A percentile compares a stretch with the other conserved stretches of the same genome.
phyloP scores from a whole-genome alignment of 371 early-diverging fungal genomes.

The Dipsacomyces acuminosporus region DNA sequence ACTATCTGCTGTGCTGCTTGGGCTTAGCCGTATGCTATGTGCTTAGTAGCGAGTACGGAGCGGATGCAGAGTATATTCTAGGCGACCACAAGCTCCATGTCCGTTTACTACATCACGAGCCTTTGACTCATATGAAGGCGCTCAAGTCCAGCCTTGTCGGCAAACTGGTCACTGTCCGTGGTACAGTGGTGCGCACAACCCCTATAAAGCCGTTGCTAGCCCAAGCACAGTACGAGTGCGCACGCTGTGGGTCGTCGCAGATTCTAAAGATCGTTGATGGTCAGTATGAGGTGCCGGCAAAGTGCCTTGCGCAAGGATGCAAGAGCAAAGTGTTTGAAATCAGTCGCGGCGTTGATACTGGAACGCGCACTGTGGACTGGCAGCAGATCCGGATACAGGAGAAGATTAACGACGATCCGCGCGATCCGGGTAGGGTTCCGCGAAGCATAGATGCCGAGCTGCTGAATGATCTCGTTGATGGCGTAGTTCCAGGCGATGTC shows the following conservation, averaged over 20 bases:
- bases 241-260: constrained; percentile 38
- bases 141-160: constrained; percentile 47
- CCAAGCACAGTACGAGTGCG: constrained; percentile 36
- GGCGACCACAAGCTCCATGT: constrained; percentile 40
- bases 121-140: constrained; percentile 45
- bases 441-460: constrained; percentile 64
- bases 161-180: constrained; percentile 47
- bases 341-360: constrained; percentile 19
- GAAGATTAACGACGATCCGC: constrained; percentile 63
- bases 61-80: constrained; percentile 26
- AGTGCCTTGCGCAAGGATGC: constrained; percentile 41
- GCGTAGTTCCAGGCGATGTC: constrained; percentile 71
- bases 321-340: constrained; percentile 49
- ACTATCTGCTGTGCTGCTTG: constrained; percentile 24
- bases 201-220: constrained; percentile 43
- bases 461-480: constrained; percentile 64
- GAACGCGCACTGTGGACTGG: constrained; percentile 59
- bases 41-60: constrained; percentile 38
- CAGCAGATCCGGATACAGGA: constrained; percentile 72
- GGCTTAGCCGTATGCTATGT: constrained; percentile 40
- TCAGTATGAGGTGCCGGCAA: constrained; percentile 32
- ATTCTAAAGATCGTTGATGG: constrained; percentile 39
- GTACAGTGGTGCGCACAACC: constrained; percentile 48
- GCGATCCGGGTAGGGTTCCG: constrained; percentile 73
- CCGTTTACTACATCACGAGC: constrained; percentile 39